phyloP scores from a whole-genome alignment of 768 basidiomycete genomes.

The Rhizopogon vesiculosus region DNA sequence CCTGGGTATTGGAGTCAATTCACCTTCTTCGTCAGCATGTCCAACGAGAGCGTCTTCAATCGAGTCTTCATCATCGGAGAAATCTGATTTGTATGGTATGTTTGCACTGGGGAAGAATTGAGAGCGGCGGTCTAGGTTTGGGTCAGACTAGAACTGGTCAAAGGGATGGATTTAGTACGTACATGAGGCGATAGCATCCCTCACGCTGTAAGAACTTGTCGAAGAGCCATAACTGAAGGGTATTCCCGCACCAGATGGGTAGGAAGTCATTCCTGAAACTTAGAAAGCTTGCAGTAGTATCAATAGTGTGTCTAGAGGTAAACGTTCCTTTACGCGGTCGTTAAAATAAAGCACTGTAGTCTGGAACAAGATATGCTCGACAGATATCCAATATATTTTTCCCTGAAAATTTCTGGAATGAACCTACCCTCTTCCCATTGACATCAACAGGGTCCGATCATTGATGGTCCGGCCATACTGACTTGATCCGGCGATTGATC shows the following conservation, averaged over 20 bases:
- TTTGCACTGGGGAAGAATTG: constrained; percentile 63
- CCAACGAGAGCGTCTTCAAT: constrained; percentile 10
- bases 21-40: constrained; percentile 11
- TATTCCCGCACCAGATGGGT: constrained; percentile 24
- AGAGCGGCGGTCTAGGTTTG: constrained; percentile 53
- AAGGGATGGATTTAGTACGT: constrained; percentile 14
- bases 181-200: constrained; percentile 62
- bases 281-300: background rate
- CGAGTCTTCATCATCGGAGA: constrained; percentile 36
- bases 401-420: no score
- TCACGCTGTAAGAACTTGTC: constrained; percentile 43
- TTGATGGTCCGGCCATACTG: no score
- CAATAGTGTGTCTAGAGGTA: background rate
- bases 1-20: background rate
- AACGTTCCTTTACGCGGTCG: background rate
- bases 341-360: background rate
- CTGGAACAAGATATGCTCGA: no score
- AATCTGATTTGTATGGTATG: constrained; percentile 45
- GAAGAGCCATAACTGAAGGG: constrained; percentile 42
- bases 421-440: no score
- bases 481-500: no score
- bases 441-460: no score
- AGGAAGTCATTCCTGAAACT: constrained; percentile 39
- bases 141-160: background rate
- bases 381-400: no score